Evolutionary conservation across 2,329 filamentous ascomycete genomes (phyloP), one percentile per base, ranked within the genome.

Genomic region (Pestalotiopsis sp.): DNA sequence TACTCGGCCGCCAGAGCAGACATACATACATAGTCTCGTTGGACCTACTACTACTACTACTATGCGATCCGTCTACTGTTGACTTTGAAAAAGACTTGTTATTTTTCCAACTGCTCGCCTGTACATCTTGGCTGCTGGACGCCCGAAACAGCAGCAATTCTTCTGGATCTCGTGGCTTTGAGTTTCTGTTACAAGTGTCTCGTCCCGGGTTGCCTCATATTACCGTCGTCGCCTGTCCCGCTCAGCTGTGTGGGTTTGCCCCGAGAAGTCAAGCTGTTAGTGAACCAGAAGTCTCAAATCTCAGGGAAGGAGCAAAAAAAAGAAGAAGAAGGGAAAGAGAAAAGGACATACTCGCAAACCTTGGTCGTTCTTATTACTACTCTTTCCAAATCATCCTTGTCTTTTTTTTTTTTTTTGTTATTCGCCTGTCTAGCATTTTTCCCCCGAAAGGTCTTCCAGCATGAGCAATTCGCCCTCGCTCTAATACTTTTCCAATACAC

Each of bases 151-250:
- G 6, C 14, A 59, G 23, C 27, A 39, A 39, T 27, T 20, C 59
- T n/a, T 36, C 25, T 36, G 12, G 12, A 27, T 14, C 27, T 60
- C 58, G 58, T 27, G 23, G 58, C 58, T 60, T 60, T 60, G 41
- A 45, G 41, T 36, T 60, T 20, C 27, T 31, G 9, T 3, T 39
- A 27, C 36, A 36, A 36, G 25, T 62, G 27, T 20, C 59, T 39
- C 31, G n/a, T 27, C 14, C n/a, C 59, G 13, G 31, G 59, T 39
- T 62, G 59, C 25, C 59, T 62, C n/a, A 62, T 36, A 39, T 20
- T 23, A 20, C 59, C 59, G 31, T 62, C 59, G n/a, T 39, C 59
- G 59, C 59, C 59, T 17, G 59, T 62, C 59, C 59, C 31, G 59
- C 23, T n/a, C 27, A 36, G 57, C 27, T 27, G 20, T 59, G 45